A percentile compares a stretch with the other conserved stretches of the same genome.
Conservation (phyloP, 78 protist species). For the Emiliania huxleyi region DNA sequence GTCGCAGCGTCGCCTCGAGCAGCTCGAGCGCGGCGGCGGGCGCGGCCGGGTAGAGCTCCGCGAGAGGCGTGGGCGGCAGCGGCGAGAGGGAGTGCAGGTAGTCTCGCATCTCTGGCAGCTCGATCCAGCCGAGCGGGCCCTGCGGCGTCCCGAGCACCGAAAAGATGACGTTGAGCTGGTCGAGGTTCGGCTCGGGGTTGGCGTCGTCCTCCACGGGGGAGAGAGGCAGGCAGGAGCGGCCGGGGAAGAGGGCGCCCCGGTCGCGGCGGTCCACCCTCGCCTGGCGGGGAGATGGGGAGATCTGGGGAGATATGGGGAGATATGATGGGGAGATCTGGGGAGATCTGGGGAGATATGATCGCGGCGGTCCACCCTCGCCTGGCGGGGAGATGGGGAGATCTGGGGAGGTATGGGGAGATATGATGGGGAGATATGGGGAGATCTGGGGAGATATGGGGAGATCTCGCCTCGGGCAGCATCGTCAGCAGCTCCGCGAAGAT, state of each 20-base stretch:
- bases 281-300: no score
- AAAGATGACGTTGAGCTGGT: slow-evolving; percentile 1
- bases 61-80: neutral
- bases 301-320: no score
- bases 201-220: neutral
- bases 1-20: no score
- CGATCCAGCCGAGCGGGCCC: neutral
- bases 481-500: neutral
- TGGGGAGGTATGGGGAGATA: no score
- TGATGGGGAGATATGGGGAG: no score
- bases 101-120: neutral
- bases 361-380: no score
- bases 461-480: neutral
- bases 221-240: neutral
- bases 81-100: neutral
- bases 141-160: neutral
- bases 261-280: neutral
- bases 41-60: neutral
- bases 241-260: slow-evolving; percentile 4
- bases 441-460: no score
- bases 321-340: no score
- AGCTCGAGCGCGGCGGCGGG: neutral
- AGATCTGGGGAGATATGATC: no score
- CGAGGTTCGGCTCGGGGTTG: neutral
- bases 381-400: no score